Percentiles rank a stretch among this genome's conserved stretches.
phyloP scores from a whole-genome alignment of 176 grass and related monocot species.

The Canna indica region DNA sequence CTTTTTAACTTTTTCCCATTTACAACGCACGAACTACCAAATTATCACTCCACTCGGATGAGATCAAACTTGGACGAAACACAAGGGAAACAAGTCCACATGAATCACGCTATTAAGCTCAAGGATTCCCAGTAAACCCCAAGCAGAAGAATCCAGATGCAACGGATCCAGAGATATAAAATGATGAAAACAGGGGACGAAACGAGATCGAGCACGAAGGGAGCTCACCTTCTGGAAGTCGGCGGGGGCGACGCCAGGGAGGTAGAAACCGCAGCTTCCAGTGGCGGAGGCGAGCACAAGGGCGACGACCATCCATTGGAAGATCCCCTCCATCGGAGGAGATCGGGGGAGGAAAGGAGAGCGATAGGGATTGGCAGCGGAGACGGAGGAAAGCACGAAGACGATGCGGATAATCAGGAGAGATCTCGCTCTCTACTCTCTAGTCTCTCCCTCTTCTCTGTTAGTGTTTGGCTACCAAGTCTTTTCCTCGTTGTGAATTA shows the following conservation, averaged over 20 bases:
- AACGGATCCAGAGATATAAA: conserved; percentile 5
- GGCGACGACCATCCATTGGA: neutral
- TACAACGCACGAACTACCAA: too few species aligned
- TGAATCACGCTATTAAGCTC: neutral
- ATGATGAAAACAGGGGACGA: neutral
- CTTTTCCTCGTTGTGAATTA: too few species aligned
- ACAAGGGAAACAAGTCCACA: neutral
- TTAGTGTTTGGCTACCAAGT: too few species aligned
- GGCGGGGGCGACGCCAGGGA: conserved; percentile 69
- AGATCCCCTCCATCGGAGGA: neutral
- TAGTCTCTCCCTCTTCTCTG: too few species aligned
- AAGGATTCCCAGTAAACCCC: neutral
- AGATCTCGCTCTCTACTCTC: neutral
- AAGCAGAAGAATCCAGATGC: neutral
- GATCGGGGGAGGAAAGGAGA: conserved; percentile 17
- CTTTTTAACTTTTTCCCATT: too few species aligned
- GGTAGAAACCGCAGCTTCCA: conserved; percentile 47
- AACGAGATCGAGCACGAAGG: neutral
- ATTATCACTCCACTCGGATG: neutral
- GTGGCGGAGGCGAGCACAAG: conserved; percentile 14
- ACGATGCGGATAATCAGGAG: neutral
- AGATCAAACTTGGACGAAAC: too few species aligned
- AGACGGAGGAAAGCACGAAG: neutral
- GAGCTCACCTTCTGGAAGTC: conserved; percentile 61
- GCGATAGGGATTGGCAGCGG: neutral